Base-by-base conservation (phyloP, 2,329 filamentous ascomycete species). In the Helicocarpus griseus region DNA sequence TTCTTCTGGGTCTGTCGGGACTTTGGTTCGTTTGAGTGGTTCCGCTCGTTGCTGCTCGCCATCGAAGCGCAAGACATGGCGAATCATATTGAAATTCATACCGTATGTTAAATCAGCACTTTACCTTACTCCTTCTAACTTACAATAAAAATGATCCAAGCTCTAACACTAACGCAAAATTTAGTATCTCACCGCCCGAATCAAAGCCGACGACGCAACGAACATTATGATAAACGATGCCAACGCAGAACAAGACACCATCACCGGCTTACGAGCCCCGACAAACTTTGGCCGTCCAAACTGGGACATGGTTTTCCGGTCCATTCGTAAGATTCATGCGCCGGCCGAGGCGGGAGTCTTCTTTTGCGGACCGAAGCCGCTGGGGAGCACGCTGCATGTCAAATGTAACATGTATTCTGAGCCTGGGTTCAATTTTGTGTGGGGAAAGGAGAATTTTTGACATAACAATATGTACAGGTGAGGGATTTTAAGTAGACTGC, bases 211-310 rank as follows among this genome's bases (percentile, higher is more conserved):
- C 66, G 87, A 91, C 63, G 87, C 87, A 47, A 89, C 86, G 43
- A 91, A 93, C 72, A 91, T 93, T 72, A 91, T 91, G 86, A 89
- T 91, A 76, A 90, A 91, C 72, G 86, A 90, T 61, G 86, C 84
- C 65, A 87, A 89, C 63, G 85, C 85, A 58, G 86, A 91, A 65
- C 86, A 85, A 68, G 87, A 93, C 66, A 82, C 87, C 61, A 90
- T 93, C 65, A 93, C 87, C 0, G 87, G 88, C 50, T 77, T 93
- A 28, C 79, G 86, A 46, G 85, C 86, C 50, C 87, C 87, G 19
- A 93, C 87, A 40, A 93, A 89, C 73, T 63, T 93, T 65, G 88
- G 88, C 50, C 77, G 87, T 22, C 88, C 88, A 14, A 91, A 93
- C 71, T 93, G 88, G 88, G 86, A 93, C 65, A 88, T 88, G 80